A percentile compares a stretch with the other conserved stretches of the same genome.
These are phyloP conservation scores for Emmonsiellopsis sp. DNA, from an alignment of 2,329 filamentous ascomycete genomes.

Conservation along the genomic window DNA sequence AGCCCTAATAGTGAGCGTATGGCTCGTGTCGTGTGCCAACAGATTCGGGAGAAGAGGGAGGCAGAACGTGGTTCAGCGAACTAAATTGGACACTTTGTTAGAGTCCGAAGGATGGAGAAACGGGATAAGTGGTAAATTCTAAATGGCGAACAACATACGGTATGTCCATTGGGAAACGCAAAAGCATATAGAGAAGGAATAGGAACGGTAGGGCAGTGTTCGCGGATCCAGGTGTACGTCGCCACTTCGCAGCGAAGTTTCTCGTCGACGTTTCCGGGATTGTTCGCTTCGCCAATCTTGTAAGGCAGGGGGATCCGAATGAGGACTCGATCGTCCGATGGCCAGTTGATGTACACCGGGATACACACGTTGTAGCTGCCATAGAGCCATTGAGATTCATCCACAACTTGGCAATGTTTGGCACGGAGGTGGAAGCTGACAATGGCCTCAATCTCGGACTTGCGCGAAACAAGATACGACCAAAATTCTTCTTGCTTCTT, in stretches of 20 bases:
- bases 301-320: slow-evolving; percentile 20
- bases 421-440: slow-evolving; percentile 11
- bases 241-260: slow-evolving; percentile 34
- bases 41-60: slow-evolving; percentile 12
- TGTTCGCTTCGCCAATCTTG: slow-evolving; percentile 26
- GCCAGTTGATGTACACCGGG: slow-evolving; percentile 12
- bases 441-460: slow-evolving; percentile 7
- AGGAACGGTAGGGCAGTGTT: slow-evolving; percentile 29
- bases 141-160: slow-evolving; percentile 11
- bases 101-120: background rate
- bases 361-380: slow-evolving; percentile 21
- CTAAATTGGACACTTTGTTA: slow-evolving; percentile 5
- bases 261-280: slow-evolving; percentile 36
- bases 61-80: slow-evolving; percentile 9
- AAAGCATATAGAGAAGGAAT: slow-evolving; percentile 28
- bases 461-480: slow-evolving; percentile 5
- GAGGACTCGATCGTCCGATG: slow-evolving; percentile 14
- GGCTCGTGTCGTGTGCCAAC: slow-evolving; percentile 16
- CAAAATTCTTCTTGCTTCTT: slow-evolving; percentile 11
- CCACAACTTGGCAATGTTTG: slow-evolving; percentile 7
- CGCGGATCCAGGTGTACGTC: slow-evolving; percentile 31
- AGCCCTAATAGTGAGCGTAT: slow-evolving; percentile 16
- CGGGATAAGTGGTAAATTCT: background rate
- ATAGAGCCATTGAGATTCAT: slow-evolving; percentile 13
- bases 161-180: slow-evolving; percentile 22